Conservation (phyloP, 495 filamentous ascomycete genomes). For the Melanomma pulvis-pyrius region DNA sequence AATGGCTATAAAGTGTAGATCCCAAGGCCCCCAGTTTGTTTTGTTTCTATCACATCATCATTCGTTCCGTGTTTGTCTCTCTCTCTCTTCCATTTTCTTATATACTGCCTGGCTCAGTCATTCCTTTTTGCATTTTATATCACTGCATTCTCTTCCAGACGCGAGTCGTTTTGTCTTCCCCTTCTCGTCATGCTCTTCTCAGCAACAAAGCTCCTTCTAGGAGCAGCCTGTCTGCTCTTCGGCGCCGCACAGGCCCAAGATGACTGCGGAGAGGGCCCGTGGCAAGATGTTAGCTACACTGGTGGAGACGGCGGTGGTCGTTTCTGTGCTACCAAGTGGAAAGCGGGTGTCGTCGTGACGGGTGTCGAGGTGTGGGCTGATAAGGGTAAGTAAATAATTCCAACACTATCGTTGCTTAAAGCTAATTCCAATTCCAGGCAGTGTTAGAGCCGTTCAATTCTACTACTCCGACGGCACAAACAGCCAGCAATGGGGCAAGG, state of each 20-base stretch:
- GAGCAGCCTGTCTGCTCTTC: slow-evolving; percentile 11
- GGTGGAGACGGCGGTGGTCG: slow-evolving; percentile 3
- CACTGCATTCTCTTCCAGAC: slow-evolving; percentile 1
- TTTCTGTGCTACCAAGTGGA: slow-evolving; percentile 26
- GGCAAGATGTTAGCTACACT: slow-evolving; percentile 1
- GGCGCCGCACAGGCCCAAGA: neutral
- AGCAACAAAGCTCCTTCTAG: slow-evolving; percentile 15
- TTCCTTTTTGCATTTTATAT: neutral
- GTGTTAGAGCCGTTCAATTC: slow-evolving; percentile 22
- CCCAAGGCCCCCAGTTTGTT: neutral
- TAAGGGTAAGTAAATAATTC: too few relatives aligned
- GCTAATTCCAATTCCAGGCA: too few relatives aligned
- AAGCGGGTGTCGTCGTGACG: slow-evolving; percentile 17
- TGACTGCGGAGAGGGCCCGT: slow-evolving; percentile 16
- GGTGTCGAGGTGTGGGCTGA: slow-evolving; percentile 27
- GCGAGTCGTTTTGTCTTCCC: neutral
- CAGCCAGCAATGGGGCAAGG: slow-evolving; percentile 12
- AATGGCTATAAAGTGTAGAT: neutral
- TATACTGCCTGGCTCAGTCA: slow-evolving; percentile 3
- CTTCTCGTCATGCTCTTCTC: slow-evolving; percentile 23
- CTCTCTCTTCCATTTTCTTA: neutral
- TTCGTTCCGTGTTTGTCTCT: neutral
- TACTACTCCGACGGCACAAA: slow-evolving; percentile 31
- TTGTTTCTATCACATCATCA: slow-evolving; percentile 4
- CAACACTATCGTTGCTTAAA: too few relatives aligned